These are phyloP conservation scores for Aegilops speltoides DNA, from an alignment of 176 grass and related monocot genomes.

Conservation along the genomic window DNA sequence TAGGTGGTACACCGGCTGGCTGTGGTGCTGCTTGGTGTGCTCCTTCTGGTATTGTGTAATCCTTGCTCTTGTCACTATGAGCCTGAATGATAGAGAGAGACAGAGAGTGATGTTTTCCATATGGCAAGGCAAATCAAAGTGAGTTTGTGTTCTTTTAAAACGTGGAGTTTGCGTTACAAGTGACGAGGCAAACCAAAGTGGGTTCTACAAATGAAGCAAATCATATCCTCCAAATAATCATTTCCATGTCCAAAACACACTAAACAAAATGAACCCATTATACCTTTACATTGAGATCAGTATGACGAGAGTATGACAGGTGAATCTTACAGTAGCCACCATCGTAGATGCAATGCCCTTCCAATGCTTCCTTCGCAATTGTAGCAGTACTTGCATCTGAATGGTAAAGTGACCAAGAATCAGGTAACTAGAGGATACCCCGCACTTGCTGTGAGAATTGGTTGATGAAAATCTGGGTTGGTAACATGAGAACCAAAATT, in stretches of 20 bases:
- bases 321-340: conserved; percentile 99
- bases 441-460: no score
- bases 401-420: conserved; percentile 19
- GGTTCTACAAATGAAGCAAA: background rate
- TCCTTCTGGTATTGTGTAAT: conserved; percentile 76
- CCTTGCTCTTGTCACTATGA: conserved; percentile 95
- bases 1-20: conserved; percentile 35
- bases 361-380: conserved; percentile 87
- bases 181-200: background rate
- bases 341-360: conserved; percentile 98
- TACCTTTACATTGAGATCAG: conserved; percentile 99
- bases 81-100: conserved; percentile 50
- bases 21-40: conserved; percentile 43
- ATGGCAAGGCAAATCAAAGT: background rate
- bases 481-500: no score
- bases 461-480: no score
- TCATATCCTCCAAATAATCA: conserved; percentile 6
- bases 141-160: background rate
- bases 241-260: conserved; percentile 27
- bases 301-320: conserved; percentile 99
- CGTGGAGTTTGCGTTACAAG: background rate
- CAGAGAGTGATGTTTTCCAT: background rate
- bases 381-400: conserved; percentile 77
- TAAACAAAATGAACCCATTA: conserved; percentile 49
- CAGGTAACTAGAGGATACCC: conserved; percentile 8